phyloP scores from a whole-genome alignment of 257 asterid genomes.

The Knoxia roxburghii region DNA sequence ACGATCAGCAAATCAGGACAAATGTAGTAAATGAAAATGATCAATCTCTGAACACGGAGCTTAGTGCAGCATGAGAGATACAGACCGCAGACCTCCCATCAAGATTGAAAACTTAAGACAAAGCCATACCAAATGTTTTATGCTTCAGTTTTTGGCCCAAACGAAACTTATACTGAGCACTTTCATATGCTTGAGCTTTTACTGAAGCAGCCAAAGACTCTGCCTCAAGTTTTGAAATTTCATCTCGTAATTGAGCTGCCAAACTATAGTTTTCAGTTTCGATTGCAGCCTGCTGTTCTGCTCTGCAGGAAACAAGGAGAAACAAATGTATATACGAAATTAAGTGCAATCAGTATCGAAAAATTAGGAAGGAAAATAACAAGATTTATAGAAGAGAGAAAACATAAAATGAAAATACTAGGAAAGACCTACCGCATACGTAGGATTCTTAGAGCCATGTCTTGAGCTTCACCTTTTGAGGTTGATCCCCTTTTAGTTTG shows the following conservation, averaged over 20 bases:
- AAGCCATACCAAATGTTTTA: conserved; percentile 62
- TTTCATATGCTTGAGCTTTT: conserved; percentile 75
- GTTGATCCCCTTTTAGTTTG: conserved; percentile 70
- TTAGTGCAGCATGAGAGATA: not conserved
- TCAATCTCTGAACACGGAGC: not conserved
- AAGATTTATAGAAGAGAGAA: conserved; percentile 2
- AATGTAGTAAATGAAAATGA: conserved; percentile 1
- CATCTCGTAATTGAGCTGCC: conserved; percentile 88
- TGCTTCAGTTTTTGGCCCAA: conserved; percentile 95
- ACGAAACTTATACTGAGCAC: conserved; percentile 69
- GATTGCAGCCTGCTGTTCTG: conserved; percentile 83
- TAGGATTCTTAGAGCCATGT: conserved; percentile 83
- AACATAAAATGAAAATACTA: not conserved
- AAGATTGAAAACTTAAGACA: not conserved
- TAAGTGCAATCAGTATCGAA: conserved; percentile 3
- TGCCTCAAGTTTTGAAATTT: conserved; percentile 85
- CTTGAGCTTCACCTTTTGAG: conserved; percentile 93
- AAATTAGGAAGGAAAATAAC: not conserved
- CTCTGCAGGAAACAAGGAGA: conserved; percentile 50
- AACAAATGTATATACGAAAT: conserved; percentile 11
- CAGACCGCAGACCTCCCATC: not conserved
- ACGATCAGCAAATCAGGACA: conserved; percentile 21
- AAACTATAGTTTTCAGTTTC: conserved; percentile 68
- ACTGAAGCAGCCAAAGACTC: conserved; percentile 76
- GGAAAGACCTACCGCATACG: conserved; percentile 59